Base-by-base conservation (phyloP, 805 yeast genomes). In the Ogataea degrootiae region DNA sequence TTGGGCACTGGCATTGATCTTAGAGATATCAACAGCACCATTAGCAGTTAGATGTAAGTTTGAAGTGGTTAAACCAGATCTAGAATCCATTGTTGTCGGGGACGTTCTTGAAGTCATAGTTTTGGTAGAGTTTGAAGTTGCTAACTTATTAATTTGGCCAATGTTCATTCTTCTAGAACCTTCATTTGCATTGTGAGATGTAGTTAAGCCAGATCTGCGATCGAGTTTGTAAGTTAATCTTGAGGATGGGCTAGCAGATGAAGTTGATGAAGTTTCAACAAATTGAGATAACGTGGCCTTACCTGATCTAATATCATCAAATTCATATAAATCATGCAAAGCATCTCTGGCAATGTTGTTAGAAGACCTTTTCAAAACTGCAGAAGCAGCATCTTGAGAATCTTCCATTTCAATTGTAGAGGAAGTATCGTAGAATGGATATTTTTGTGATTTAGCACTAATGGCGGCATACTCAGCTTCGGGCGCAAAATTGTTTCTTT, bases 1-100 rank as follows among this genome's bases (percentile, higher is more conserved):
- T 50, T 70, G 61, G 11, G 86, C 85, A 42, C 66, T 69, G 33
- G 67, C 60, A 39, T 67, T 70, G 46, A 83, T 81, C 46, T 78
- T 80, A 31, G 77, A 72, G 50, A 81, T 69, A 50, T 79, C 72
- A 22, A 77, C 73, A 14, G 71, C 67, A 45, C 76, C 75, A 35
- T 63, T 61, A 11, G 80, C 78, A 45, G 65, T 62, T 52, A 68
- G 67, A 43, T 49, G 55, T 12, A 44, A 53, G 41, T 56, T 56
- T n/a, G 60, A 48, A 17, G 65, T 61, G 9, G 50, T 39, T 37
- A 67, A 50, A 29, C 71, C 71, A 6, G 69, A 59, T 52, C 69
- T 61, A 23, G 54, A 48, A 50, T 58, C 58, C 45, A 63, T 57
- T 42, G 58, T 63, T 21, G 60, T 72, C 0, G 82, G 81, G 40